These are phyloP conservation scores for Boletus rubroflammeus DNA, from an alignment of 768 basidiomycete species.

Conservation along the genomic window DNA sequence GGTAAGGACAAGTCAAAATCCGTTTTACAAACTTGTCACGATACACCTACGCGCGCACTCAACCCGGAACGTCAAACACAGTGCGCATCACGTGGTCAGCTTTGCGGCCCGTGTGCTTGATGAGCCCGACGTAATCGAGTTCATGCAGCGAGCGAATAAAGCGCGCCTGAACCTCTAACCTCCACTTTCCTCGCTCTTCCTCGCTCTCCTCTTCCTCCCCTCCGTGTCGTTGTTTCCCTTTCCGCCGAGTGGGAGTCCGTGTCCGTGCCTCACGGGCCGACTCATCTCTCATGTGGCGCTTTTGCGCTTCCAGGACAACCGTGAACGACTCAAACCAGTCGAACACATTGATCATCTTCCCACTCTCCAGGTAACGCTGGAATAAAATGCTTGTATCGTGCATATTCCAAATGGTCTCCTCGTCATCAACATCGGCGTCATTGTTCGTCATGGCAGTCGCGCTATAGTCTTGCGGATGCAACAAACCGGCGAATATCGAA, in stretches of 20 bases:
- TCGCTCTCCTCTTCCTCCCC: conserved; percentile 29
- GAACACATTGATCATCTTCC: conserved; percentile 80
- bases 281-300: conserved; percentile 6
- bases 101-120: conserved; percentile 77
- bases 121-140: conserved; percentile 73
- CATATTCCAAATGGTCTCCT: conserved; percentile 45
- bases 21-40: neutral
- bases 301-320: conserved; percentile 59
- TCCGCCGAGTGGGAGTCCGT: conserved; percentile 21
- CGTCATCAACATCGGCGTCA: conserved; percentile 23
- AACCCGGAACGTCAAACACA: conserved; percentile 48
- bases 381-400: conserved; percentile 79
- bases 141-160: conserved; percentile 81
- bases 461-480: conserved; percentile 53
- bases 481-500: conserved; percentile 55
- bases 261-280: neutral
- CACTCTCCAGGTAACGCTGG: conserved; percentile 71
- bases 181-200: conserved; percentile 49
- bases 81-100: conserved; percentile 71
- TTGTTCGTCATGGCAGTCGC: neutral
- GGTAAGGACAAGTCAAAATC: conserved; percentile 5
- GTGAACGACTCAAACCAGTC: conserved; percentile 86
- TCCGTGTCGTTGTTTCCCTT: conserved; percentile 24
- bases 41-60: conserved; percentile 16
- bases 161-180: conserved; percentile 65